These are phyloP conservation scores for Aegilops bicornis DNA, from an alignment of 176 grass and related monocot species.

Conservation along the genomic window DNA sequence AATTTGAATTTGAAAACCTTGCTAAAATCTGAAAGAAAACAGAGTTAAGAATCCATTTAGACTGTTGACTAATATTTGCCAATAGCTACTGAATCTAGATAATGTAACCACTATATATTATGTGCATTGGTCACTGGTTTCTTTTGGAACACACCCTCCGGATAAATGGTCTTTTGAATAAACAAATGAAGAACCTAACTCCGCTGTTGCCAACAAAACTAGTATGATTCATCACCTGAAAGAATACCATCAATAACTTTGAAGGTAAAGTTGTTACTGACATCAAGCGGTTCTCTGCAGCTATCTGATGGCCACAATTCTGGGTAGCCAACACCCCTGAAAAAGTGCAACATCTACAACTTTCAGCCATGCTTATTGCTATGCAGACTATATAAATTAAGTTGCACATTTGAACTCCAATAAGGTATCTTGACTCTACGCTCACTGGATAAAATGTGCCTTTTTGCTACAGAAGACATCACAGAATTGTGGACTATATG, in stretches of 20 bases:
- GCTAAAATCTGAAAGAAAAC: constrained; percentile 83
- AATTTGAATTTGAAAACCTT: constrained; percentile 97
- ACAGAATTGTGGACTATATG: neutral
- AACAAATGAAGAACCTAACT: constrained; percentile 14
- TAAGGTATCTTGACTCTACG: neutral
- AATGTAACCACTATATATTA: neutral
- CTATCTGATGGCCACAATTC: constrained; percentile 70
- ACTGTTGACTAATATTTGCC: neutral
- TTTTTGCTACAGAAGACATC: neutral
- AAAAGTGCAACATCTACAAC: constrained; percentile 26
- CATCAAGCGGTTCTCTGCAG: constrained; percentile 88
- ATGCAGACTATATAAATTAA: constrained; percentile 8
- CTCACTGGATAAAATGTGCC: constrained; percentile 10
- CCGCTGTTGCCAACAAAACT: constrained; percentile 4
- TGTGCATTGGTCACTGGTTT: neutral
- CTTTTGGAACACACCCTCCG: neutral
- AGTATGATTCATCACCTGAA: constrained; percentile 57
- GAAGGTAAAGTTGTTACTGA: constrained; percentile 82
- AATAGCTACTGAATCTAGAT: neutral
- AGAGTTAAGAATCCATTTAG: constrained; percentile 18
- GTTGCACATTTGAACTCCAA: neutral
- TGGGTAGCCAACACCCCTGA: constrained; percentile 80
- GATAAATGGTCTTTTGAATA: constrained; percentile 27
- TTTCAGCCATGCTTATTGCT: constrained; percentile 30
- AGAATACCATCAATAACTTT: constrained; percentile 92